phyloP scores from a whole-genome alignment of 495 filamentous ascomycete genomes.

The Cryomyces minteri region DNA sequence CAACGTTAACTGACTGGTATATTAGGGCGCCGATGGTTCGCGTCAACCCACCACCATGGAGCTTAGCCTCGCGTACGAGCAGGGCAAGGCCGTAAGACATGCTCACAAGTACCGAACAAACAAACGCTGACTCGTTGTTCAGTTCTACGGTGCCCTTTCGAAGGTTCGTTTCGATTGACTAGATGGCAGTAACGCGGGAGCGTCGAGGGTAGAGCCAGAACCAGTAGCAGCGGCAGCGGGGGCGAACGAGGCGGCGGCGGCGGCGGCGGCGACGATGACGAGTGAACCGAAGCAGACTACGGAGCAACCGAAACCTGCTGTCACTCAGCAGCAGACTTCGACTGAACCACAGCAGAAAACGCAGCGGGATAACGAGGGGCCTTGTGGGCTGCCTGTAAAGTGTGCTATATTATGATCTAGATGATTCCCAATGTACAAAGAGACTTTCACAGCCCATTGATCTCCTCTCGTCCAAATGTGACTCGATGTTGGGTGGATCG shows the following conservation, averaged over 20 bases:
- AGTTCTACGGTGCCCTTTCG: constrained; percentile 62
- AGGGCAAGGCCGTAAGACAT: constrained; percentile 41
- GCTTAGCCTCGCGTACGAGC: constrained; percentile 55
- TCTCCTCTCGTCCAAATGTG: too few species aligned
- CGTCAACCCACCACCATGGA: constrained; percentile 61
- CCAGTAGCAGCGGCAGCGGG: neutral
- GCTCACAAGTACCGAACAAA: too few species aligned
- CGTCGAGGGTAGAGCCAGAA: neutral
- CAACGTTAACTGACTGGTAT: neutral
- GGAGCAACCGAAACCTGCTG: constrained; percentile 3
- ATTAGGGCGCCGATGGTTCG: constrained; percentile 46
- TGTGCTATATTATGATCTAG: constrained; percentile 36
- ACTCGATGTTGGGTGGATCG: too few species aligned
- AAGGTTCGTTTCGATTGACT: constrained; percentile 71
- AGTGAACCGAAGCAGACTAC: neutral
- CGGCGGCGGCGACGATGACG: neutral
- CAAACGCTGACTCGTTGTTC: too few species aligned
- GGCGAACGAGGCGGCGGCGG: constrained; percentile 1
- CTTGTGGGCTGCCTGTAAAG: constrained; percentile 52
- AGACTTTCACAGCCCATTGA: neutral
- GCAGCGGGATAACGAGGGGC: constrained; percentile 29
- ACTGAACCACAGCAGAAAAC: constrained; percentile 8
- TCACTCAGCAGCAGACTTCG: constrained; percentile 7
- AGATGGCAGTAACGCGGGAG: constrained; percentile 32
- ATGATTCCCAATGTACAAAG: neutral